Conservation (phyloP, 2,329 filamentous ascomycete species). For the Plenodomus biglobosus region DNA sequence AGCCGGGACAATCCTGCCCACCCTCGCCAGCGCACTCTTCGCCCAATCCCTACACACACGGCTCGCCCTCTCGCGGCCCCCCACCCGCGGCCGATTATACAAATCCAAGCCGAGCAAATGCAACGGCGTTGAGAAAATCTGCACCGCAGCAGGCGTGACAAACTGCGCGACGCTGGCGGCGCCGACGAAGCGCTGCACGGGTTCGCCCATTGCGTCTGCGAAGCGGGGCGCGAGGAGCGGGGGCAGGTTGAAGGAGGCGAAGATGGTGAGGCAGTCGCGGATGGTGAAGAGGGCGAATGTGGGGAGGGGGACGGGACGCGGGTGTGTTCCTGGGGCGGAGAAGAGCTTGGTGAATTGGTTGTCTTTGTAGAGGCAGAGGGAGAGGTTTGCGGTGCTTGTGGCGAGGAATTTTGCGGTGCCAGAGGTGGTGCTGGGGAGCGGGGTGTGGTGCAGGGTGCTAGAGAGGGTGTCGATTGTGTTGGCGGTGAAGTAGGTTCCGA, state of each 20-base stretch:
- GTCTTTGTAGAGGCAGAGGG: constrained; percentile 87
- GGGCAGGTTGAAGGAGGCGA: constrained; percentile 88
- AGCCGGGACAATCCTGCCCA: constrained; percentile 83
- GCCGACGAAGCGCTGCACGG: constrained; percentile 56
- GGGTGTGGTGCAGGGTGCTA: constrained; percentile 60
- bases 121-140: constrained; percentile 78
- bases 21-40: constrained; percentile 70
- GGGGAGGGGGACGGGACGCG: constrained; percentile 62
- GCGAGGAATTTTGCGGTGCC: constrained; percentile 79
- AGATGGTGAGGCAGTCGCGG: constrained; percentile 86
- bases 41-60: constrained; percentile 75
- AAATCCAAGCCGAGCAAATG: constrained; percentile 84
- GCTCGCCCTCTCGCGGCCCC: constrained; percentile 54
- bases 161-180: constrained; percentile 68
- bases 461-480: constrained; percentile 81
- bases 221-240: constrained; percentile 72
- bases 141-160: constrained; percentile 73
- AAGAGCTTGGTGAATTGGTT: constrained; percentile 82
- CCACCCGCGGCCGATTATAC: constrained; percentile 68
- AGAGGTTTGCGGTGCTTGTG: constrained; percentile 79
- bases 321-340: constrained; percentile 55
- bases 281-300: constrained; percentile 78
- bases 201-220: constrained; percentile 43
- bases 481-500: constrained; percentile 84
- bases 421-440: constrained; percentile 70